A percentile compares a stretch with the other conserved stretches of the same genome.
Evolutionary conservation across 176 grass and related monocot species (phyloP).

Genomic region (Lolium rigidum): DNA sequence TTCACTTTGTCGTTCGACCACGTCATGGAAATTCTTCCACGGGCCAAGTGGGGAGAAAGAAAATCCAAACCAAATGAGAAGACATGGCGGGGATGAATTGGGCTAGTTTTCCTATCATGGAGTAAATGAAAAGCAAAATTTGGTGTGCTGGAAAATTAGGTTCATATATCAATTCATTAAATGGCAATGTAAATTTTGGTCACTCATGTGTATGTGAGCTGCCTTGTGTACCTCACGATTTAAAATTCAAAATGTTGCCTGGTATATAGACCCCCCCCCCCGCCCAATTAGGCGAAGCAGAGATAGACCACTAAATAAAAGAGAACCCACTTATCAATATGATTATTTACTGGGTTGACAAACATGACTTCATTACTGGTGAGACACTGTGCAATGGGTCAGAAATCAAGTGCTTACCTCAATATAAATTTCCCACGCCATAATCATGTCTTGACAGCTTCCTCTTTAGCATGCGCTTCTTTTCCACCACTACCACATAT

Average conservation of each 20-base stretch:
- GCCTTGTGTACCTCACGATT: no score
- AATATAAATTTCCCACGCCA: constrained; percentile 59
- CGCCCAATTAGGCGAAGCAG: no score
- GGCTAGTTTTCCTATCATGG: no score
- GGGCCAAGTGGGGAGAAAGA: no score
- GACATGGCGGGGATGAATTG: no score
- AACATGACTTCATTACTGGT: background rate
- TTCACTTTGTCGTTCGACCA: no score
- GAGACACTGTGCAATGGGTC: background rate
- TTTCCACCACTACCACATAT: no score
- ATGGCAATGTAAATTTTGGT: background rate
- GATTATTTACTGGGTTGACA: background rate
- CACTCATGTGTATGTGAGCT: no score
- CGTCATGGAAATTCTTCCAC: no score
- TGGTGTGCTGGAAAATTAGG: background rate
- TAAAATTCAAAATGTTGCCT: background rate
- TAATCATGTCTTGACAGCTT: constrained; percentile 62
- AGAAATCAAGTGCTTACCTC: constrained; percentile 50
- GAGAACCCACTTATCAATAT: background rate
- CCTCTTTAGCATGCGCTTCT: no score
- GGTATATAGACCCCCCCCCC: background rate
- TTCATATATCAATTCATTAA: background rate
- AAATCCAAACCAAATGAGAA: no score
- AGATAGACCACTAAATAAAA: background rate
- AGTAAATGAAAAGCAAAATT: no score